Base-by-base conservation (phyloP, 805 yeast genomes). In the Metahyphopichia silvanorum region DNA sequence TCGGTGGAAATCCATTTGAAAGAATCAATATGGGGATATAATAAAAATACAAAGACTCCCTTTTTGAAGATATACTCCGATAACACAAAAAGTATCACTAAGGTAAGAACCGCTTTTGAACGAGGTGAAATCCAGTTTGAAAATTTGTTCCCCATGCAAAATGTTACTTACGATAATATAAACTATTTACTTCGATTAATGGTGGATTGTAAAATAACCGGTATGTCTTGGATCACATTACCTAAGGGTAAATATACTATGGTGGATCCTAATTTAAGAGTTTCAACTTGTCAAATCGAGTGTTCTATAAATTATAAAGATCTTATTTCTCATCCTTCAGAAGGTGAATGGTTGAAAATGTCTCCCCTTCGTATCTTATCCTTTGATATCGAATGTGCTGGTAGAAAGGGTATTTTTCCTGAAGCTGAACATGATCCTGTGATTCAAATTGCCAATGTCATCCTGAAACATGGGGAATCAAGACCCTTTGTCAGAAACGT, bases 301-400 rank as follows among this genome's bases (percentile, higher is more conserved):
- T 79, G 89, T 22, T 56, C 67, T 4, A 74, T 93, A 10, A 71
- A 82, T 49, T 88, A 78, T 50, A 61, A 62, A 19, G 81, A 86
- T 43, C 56, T 93, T 32, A 55, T 86, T 1, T 71, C 95, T 1
- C 98, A 87, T 55, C 73, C 87, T 1, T 74, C 96, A 0, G 98
- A 91, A 53, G 97, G 96, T 4, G 88, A 89, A 39, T 94, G 94
- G 89, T 74, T 87, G 21, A 82, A 79, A 44, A 82, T 85, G 64
- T 98, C 98, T 1, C 98, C 98, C 0, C 69, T 93, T 38, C 81
- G 99, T 50, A 80, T 93, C 30, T 66, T 93, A 44, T 88, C 97
- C 8, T 91, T 93, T 57, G 99, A 93, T 70, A 93, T 93, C 40
- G 99, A 93, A 60, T 93, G 99, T 73, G 93, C 98, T 3, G 98